phyloP scores from a whole-genome alignment of 495 filamentous ascomycete species.

The Penicillium angulare region DNA sequence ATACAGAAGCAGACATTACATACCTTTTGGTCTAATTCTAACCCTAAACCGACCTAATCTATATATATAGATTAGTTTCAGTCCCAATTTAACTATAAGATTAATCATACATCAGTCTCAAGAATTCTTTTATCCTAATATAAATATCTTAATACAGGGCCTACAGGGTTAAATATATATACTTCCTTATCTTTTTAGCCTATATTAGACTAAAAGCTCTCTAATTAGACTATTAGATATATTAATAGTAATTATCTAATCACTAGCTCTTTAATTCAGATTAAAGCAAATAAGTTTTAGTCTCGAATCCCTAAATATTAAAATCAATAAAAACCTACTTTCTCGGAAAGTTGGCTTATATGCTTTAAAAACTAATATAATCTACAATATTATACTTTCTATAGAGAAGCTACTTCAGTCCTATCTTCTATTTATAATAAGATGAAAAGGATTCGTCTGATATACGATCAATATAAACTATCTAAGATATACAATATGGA shows the following conservation, averaged over 20 bases:
- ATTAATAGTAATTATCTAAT: slow-evolving; percentile 1
- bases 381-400: slow-evolving; percentile 5
- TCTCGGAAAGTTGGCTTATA: too few species aligned
- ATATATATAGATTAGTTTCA: slow-evolving; percentile 7
- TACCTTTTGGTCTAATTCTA: too few species aligned
- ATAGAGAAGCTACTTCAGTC: slow-evolving; percentile 8
- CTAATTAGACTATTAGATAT: slow-evolving; percentile 1
- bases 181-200: slow-evolving; percentile 1
- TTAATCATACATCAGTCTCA: slow-evolving; percentile 2
- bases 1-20: too few species aligned
- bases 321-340: too few species aligned
- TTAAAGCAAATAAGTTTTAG: slow-evolving; percentile 7
- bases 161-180: not conserved
- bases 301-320: slow-evolving; percentile 6
- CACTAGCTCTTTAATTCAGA: slow-evolving; percentile 4
- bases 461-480: too few species aligned
- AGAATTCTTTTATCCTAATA: slow-evolving; percentile 10
- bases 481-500: slow-evolving; percentile 16
- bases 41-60: slow-evolving; percentile 1
- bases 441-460: slow-evolving; percentile 1
- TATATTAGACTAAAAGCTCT: slow-evolving; percentile 6
- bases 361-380: slow-evolving; percentile 7
- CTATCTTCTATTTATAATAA: slow-evolving; percentile 6
- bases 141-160: slow-evolving; percentile 6
- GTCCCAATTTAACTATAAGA: slow-evolving; percentile 1